Evolutionary conservation across 352 stramenopile species (phyloP).

Genomic region (Globisporangium echinulatum): DNA sequence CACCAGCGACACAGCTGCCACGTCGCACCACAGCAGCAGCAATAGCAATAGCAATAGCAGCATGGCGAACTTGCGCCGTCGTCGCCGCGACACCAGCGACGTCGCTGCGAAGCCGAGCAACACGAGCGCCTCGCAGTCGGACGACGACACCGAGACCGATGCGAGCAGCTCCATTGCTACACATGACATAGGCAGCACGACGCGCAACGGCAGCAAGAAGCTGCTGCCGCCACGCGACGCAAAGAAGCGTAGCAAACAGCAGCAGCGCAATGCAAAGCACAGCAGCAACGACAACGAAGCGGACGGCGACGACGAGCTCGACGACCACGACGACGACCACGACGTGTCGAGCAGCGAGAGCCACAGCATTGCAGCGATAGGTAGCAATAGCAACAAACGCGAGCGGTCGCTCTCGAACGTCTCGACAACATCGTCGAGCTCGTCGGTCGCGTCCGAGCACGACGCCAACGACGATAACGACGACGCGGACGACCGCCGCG

Average conservation of each 20-base stretch:
- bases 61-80: constrained; percentile 17
- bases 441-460: constrained; percentile 38
- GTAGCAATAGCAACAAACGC: constrained; percentile 16
- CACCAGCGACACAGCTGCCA: constrained; percentile 4
- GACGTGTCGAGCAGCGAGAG: constrained; percentile 15
- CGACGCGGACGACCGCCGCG: constrained; percentile 26
- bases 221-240: constrained; percentile 9
- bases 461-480: not conserved
- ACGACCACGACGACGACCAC: constrained; percentile 14
- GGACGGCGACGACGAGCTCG: constrained; percentile 24
- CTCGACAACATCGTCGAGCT: constrained; percentile 55
- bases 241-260: constrained; percentile 17
- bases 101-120: constrained; percentile 19
- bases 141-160: constrained; percentile 55
- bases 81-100: constrained; percentile 14
- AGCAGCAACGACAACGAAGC: constrained; percentile 17
- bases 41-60: constrained; percentile 1
- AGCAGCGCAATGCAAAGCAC: not conserved
- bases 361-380: constrained; percentile 5
- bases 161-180: constrained; percentile 27
- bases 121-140: constrained; percentile 32
- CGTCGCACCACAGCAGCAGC: constrained; percentile 22
- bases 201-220: constrained; percentile 15
- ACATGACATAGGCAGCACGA: constrained; percentile 17
- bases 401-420: constrained; percentile 61